Base-by-base conservation (phyloP, 2,329 filamentous ascomycete species). In the Fusarium chuoi region DNA sequence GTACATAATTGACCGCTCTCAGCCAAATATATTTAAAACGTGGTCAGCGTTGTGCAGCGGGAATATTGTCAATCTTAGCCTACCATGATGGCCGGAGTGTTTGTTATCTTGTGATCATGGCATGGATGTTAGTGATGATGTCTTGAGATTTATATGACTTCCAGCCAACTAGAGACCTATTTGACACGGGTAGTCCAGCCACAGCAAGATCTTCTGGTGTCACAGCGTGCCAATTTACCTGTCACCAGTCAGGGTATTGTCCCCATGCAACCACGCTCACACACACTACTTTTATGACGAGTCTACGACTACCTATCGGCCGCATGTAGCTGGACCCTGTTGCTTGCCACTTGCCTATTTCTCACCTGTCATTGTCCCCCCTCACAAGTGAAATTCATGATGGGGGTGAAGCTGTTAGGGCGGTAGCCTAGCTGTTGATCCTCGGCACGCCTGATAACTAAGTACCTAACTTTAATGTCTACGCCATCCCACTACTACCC, bases 271-370 rank as follows among this genome's bases (percentile, higher is more conserved):
- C 41, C 71, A 71, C 62, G 58, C 71, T 67, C 59, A 59, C 61
- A 57, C 61, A 57, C 63, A 42, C 33, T 45, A 26, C 24, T 28
- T 55, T 28, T 17, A 55, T 28, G 35, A 55, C 24, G 20, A 55
- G 24, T 24, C 36, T 28, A 24, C 9, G 20, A 52, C 55, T 33
- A 33, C 46, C 41, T 30, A 28, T 42, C n/a, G 28, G 54, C 26
- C 30, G 39, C 15, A 63, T 35, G 28, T 22, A 56, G 15, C 22
- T 39, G 48, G 46, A 24, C 36, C 45, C 38, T 38, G 68, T 57
- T 51, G 62, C 58, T 68, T 49, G 70, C 55, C 67, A 58, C 58
- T 68, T 49, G 70, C 55, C 67, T 71, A 74, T 74, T 68, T 71
- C 44, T 55, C 30, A 46, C 45, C 45, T 45, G 35, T 51, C 51